Evolutionary conservation across 2,329 filamentous ascomycete species (phyloP), one percentile per base, ranked within the genome.

Genomic region (Onygena corvina): DNA sequence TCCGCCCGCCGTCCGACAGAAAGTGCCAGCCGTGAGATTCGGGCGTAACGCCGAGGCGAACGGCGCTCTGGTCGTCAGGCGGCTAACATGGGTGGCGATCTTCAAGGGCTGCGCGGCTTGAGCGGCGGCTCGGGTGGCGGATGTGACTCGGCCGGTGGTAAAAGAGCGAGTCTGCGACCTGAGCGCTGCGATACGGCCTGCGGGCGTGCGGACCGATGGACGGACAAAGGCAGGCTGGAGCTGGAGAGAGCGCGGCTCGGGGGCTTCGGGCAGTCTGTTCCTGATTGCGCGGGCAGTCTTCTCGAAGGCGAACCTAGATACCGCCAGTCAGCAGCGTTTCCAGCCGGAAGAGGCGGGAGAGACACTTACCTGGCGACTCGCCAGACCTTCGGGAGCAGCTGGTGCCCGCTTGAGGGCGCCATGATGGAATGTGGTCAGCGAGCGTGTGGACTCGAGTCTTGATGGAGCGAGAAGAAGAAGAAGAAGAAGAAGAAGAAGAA

Each of bases 41-140:
- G 92, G 92, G 30, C 92, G 84, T 30, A 98, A 78, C 1, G 89
- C 83, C 46, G 81, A 87, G 3, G 88, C 84, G 64, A 96, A 96
- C 0, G 90, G 90, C 25, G 88, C 81, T 46, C 85, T 80, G 23
- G 81, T 80, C 12, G 86, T 80, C 51, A 84, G 76, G 53, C 80
- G 77, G 27, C 72, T 74, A 50, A 83, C 70, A 16, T 75, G 74
- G 14, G 70, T 66, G 20, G 72, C 73, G 49, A 80, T 72, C 3
- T 71, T 70, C 21, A 80, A 81, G 50, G 71, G 72, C 29, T 76
- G 76, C 46, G 76, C 76, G 1, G 72, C 68, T 21, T 74, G 63
- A 42, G 73, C 71, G 46, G 76, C 71, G 34, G 71, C 71, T 59
- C 65, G 70, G 50, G 67, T 69, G 27, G 21, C 21, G 34, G 62